phyloP scores from a whole-genome alignment of 306 rosid genomes.

The Datisca glomerata region DNA sequence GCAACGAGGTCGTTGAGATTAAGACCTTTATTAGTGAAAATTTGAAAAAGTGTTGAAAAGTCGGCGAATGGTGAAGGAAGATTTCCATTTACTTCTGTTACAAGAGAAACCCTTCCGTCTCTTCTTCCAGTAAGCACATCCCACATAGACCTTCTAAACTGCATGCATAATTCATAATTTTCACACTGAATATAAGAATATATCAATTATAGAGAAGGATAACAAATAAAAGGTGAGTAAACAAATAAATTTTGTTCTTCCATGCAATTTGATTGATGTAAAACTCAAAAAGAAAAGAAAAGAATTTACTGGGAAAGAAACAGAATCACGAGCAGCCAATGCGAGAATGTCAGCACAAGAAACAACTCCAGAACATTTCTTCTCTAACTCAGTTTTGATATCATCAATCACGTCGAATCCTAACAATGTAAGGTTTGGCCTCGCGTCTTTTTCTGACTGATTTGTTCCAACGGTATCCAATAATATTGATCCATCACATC shows the following conservation, averaged over 20 bases:
- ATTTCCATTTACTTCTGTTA: conserved; percentile 17
- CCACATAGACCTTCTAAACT: conserved; percentile 18
- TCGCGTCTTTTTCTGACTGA: conserved; percentile 20
- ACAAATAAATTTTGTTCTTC: neutral
- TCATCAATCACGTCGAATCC: conserved; percentile 30
- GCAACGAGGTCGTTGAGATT: conserved; percentile 18
- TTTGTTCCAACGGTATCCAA: conserved; percentile 11
- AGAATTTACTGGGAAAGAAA: conserved; percentile 18
- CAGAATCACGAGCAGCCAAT: conserved; percentile 22
- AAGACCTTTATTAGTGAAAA: conserved; percentile 16
- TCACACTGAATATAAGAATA: neutral
- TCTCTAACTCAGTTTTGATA: conserved; percentile 20
- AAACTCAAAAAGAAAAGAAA: neutral
- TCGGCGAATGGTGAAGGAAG: conserved; percentile 23
- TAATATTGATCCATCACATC: conserved; percentile 29
- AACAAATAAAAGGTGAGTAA: neutral
- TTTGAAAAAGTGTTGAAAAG: conserved; percentile 16
- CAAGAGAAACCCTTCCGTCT: conserved; percentile 26
- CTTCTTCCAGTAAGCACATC: conserved; percentile 24
- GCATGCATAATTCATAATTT: neutral
- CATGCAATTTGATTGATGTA: neutral
- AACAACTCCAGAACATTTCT: conserved; percentile 15
- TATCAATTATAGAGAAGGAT: neutral
- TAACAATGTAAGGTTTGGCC: conserved; percentile 12
- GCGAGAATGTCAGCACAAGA: conserved; percentile 33